Evolutionary conservation across 169 alveolate genomes (phyloP).

Genomic region (Babesia gibsoni): DNA sequence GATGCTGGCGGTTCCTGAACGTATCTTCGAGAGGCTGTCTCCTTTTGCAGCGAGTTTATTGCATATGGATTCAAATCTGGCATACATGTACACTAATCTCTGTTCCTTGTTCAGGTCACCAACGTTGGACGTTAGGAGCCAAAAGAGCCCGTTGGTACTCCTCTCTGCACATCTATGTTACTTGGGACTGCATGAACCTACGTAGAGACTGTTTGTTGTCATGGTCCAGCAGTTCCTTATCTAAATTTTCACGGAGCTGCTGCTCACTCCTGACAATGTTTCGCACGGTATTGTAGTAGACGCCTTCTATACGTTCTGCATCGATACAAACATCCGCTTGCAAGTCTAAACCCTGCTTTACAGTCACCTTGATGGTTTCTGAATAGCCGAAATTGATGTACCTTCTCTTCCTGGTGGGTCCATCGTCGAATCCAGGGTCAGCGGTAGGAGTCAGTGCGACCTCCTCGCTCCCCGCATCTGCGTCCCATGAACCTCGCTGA

Average conservation of each 20-base stretch:
- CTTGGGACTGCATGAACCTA: neutral
- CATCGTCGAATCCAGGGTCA: neutral
- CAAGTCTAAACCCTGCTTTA: no score
- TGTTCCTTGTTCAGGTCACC: neutral
- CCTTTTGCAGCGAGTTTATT: slow-evolving; percentile 18
- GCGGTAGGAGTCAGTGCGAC: neutral
- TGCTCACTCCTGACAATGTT: neutral
- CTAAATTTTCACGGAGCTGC: neutral
- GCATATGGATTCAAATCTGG: slow-evolving; percentile 39
- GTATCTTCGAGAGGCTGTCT: slow-evolving; percentile 15
- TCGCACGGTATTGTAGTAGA: slow-evolving; percentile 13
- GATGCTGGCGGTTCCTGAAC: slow-evolving; percentile 24
- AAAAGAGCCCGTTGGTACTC: slow-evolving; percentile 20
- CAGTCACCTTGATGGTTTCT: no score
- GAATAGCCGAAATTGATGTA: no score
- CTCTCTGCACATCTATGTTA: neutral
- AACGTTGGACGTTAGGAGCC: neutral
- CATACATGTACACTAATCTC: slow-evolving; percentile 32
- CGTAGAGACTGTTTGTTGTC: slow-evolving; percentile 27
- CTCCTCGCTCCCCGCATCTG: neutral
- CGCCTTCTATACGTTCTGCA: neutral
- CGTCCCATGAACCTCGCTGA: no score
- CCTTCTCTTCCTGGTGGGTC: no score
- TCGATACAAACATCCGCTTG: slow-evolving; percentile 32
- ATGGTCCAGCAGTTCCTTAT: neutral